Evolutionary conservation across 768 basidiomycete genomes (phyloP), one percentile per base, ranked within the genome.

Genomic region (Guyanaporus albipodus): DNA sequence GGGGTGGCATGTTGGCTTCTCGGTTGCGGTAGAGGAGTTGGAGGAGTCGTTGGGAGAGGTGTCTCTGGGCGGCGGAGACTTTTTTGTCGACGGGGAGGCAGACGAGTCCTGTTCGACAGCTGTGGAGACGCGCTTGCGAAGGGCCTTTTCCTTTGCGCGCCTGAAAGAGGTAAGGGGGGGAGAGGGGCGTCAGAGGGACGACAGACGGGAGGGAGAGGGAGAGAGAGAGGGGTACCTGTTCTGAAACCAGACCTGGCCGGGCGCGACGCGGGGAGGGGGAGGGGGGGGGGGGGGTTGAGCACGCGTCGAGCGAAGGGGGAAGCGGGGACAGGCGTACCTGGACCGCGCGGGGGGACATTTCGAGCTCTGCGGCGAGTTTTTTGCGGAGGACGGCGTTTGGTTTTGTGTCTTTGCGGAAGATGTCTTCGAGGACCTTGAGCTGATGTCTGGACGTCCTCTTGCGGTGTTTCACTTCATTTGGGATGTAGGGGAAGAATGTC

Each of bases 261-360:
- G 50, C 46, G 49, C 54, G 66, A 56, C 46, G 46, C 28, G 27
- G 6, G 6, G 22, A 18, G 49, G n/a, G n/a, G n/a, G n/a, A n/a
- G n/a, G n/a, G n/a, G n/a, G n/a, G n/a, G n/a, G n/a, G n/a, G n/a
- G n/a, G n/a, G n/a, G n/a, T n/a, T 56, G 57, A 60, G 59, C 54
- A 55, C 50, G 51, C 44, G 57, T 41, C 40, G 46, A 32, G 23
- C 15, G 26, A 18, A 36, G 44, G 44, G 31, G 38, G 33, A 23
- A 35, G 18, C 12, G 23, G 36, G 43, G 27, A 33, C n/a, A n/a
- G n/a, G n/a, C 79, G 74, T 47, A 95, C 94, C 78, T 98, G 94
- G 2, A 98, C 89, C n/a, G 91, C 91, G 50, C 94, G 74, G 18
- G 91, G 82, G 9, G 89, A 87, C 94, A 98, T 98, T 52, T 83